phyloP scores from a whole-genome alignment of 2,329 filamentous ascomycete species.

The Trichoderma semiorbis region DNA sequence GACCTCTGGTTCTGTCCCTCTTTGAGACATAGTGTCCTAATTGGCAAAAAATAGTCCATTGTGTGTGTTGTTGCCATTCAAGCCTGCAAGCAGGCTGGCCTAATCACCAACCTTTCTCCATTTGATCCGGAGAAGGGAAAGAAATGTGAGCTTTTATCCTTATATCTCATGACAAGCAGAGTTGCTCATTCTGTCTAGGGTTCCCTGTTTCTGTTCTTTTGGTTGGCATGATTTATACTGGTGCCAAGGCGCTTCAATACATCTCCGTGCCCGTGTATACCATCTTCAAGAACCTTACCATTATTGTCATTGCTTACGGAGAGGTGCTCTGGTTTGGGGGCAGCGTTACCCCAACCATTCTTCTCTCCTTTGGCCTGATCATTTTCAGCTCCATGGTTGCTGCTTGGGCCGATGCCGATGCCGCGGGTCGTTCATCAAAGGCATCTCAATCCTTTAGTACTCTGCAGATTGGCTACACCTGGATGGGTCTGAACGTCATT shows the following conservation, averaged over 20 bases:
- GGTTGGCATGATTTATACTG: slow-evolving; percentile 98
- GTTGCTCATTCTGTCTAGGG: slow-evolving; percentile 54
- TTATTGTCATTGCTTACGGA: slow-evolving; percentile 96
- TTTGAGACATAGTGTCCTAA: slow-evolving; percentile 12
- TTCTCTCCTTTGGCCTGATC: slow-evolving; percentile 96
- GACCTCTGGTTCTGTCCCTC: not conserved
- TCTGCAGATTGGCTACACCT: slow-evolving; percentile 89
- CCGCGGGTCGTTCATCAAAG: slow-evolving; percentile 65
- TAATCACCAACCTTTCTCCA: slow-evolving; percentile 77
- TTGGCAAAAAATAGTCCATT: slow-evolving; percentile 58
- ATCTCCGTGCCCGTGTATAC: slow-evolving; percentile 98
- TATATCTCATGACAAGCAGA: not conserved
- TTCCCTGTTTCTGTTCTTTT: slow-evolving; percentile 94
- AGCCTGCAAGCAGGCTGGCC: slow-evolving; percentile 71
- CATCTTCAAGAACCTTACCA: slow-evolving; percentile 99
- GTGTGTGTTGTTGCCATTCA: slow-evolving; percentile 86
- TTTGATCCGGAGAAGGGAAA: slow-evolving; percentile 88
- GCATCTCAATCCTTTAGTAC: slow-evolving; percentile 77
- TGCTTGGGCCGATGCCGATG: slow-evolving; percentile 94
- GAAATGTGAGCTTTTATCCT: slow-evolving; percentile 66
- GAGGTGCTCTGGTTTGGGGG: slow-evolving; percentile 98
- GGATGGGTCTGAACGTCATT: slow-evolving; percentile 97
- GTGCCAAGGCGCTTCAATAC: slow-evolving; percentile 91
- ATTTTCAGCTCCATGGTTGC: slow-evolving; percentile 91
- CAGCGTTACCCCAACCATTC: slow-evolving; percentile 78